Percentiles rank a stretch among this genome's conserved stretches.
Evolutionary conservation across 208 protist genomes (phyloP).

Genomic region (Acanthamoeba lenticulata): DNA sequence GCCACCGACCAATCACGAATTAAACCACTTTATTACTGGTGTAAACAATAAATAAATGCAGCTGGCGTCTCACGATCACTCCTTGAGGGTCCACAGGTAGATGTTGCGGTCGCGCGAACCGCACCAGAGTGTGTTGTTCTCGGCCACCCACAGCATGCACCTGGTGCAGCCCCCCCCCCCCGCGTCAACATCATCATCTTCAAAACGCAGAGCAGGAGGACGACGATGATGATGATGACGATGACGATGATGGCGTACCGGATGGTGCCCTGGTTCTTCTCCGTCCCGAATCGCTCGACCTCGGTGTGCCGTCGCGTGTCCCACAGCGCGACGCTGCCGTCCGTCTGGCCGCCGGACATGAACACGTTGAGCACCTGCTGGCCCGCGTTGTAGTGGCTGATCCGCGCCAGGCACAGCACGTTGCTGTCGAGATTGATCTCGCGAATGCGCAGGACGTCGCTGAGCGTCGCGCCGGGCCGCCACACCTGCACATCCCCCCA

Average conservation of each 20-base stretch:
- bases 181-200: too few species aligned
- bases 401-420: slow-evolving; percentile 14
- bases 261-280: slow-evolving; percentile 54
- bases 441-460: slow-evolving; percentile 10
- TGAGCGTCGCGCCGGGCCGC: neutral
- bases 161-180: too few species aligned
- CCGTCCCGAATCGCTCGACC: neutral
- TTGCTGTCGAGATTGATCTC: slow-evolving; percentile 39
- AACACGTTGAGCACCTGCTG: slow-evolving; percentile 39
- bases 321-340: slow-evolving; percentile 4
- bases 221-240: too few species aligned
- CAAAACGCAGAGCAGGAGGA: too few species aligned
- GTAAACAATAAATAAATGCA: too few species aligned
- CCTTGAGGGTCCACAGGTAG: slow-evolving; percentile 53
- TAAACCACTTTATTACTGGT: too few species aligned
- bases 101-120: slow-evolving; percentile 44
- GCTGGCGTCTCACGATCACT: neutral
- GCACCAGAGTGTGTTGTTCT: slow-evolving; percentile 52
- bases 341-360: slow-evolving; percentile 22
- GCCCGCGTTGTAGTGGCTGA: slow-evolving; percentile 36
- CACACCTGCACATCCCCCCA: neutral
- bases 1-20: too few species aligned
- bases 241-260: too few species aligned
- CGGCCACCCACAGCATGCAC: slow-evolving; percentile 56
- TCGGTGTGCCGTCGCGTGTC: slow-evolving; percentile 20